phyloP scores from a whole-genome alignment of 129 eudicot genomes.

The Lactuca saligna region DNA sequence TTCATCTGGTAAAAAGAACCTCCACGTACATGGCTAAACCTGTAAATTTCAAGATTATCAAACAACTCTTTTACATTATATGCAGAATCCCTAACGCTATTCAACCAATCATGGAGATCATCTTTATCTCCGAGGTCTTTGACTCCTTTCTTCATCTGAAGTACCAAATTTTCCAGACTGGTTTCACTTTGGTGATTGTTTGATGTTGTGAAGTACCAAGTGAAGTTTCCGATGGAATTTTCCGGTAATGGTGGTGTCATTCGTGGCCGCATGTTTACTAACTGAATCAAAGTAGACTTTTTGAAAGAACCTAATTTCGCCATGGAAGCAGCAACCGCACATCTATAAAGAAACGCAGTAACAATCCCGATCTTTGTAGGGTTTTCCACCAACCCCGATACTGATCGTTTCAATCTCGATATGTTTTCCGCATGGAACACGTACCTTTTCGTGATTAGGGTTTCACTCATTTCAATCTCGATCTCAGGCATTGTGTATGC shows the following conservation, averaged over 20 bases:
- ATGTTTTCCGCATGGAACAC: constrained; percentile 9
- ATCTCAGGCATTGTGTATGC: constrained; percentile 20
- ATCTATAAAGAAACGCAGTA: constrained; percentile 29
- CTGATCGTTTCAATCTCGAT: constrained; percentile 12
- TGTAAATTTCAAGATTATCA: constrained; percentile 26
- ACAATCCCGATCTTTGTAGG: constrained; percentile 26
- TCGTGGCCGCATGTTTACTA: constrained; percentile 34
- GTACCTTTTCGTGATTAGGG: constrained; percentile 25
- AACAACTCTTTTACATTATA: constrained; percentile 28
- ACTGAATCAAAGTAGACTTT: constrained; percentile 20
- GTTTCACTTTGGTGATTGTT: neutral
- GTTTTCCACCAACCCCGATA: constrained; percentile 5
- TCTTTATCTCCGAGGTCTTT: constrained; percentile 5
- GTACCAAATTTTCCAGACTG: constrained; percentile 15
- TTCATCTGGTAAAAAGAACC: constrained; percentile 25
- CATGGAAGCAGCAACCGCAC: constrained; percentile 21
- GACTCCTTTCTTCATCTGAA: constrained; percentile 23
- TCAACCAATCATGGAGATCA: constrained; percentile 13
- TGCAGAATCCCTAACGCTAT: constrained; percentile 15
- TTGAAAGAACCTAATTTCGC: constrained; percentile 12
- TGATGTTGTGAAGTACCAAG: constrained; percentile 31
- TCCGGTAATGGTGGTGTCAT: constrained; percentile 15
- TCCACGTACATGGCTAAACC: constrained; percentile 13
- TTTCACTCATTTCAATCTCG: constrained; percentile 10
- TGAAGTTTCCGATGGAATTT: constrained; percentile 26